Conservation (phyloP, 2,329 filamentous ascomycete genomes). For the Beauveria pseudobassiana region DNA sequence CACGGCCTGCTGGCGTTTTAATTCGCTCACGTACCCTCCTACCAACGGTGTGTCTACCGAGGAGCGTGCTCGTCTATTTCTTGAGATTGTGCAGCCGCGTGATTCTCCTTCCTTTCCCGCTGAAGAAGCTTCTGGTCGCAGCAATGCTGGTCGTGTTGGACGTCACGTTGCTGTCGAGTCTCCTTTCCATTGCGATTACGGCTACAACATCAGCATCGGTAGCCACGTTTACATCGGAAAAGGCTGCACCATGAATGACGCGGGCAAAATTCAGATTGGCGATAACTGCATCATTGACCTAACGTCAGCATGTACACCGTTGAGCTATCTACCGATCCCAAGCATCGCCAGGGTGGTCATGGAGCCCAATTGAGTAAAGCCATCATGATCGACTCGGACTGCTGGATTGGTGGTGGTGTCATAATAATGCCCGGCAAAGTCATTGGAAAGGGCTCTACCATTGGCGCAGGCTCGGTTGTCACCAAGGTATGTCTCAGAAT, state of each 20-base stretch:
- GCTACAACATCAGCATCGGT: slow-evolving; percentile 87
- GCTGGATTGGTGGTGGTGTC: slow-evolving; percentile 72
- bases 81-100: slow-evolving; percentile 61
- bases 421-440: slow-evolving; percentile 71
- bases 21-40: slow-evolving; percentile 67
- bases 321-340: slow-evolving; percentile 64
- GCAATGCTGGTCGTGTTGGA: slow-evolving; percentile 58
- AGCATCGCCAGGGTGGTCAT: slow-evolving; percentile 64
- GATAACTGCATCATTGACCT: slow-evolving; percentile 67
- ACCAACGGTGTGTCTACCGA: slow-evolving; percentile 60
- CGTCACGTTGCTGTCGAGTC: slow-evolving; percentile 72
- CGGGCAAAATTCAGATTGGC: slow-evolving; percentile 76
- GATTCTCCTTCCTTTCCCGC: slow-evolving; percentile 50
- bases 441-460: slow-evolving; percentile 69
- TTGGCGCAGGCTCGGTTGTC: slow-evolving; percentile 80
- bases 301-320: slow-evolving; percentile 82
- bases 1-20: slow-evolving; percentile 76
- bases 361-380: slow-evolving; percentile 62
- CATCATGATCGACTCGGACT: slow-evolving; percentile 78
- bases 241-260: slow-evolving; percentile 80
- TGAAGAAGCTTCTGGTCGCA: slow-evolving; percentile 42
- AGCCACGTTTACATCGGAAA: slow-evolving; percentile 77
- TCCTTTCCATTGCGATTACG: slow-evolving; percentile 89
- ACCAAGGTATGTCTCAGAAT: slow-evolving; percentile 51
- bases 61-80: slow-evolving; percentile 63